Base-by-base conservation (phyloP, 1,284 basidiomycete genomes). In the Microbotryomycetes sp. region DNA sequence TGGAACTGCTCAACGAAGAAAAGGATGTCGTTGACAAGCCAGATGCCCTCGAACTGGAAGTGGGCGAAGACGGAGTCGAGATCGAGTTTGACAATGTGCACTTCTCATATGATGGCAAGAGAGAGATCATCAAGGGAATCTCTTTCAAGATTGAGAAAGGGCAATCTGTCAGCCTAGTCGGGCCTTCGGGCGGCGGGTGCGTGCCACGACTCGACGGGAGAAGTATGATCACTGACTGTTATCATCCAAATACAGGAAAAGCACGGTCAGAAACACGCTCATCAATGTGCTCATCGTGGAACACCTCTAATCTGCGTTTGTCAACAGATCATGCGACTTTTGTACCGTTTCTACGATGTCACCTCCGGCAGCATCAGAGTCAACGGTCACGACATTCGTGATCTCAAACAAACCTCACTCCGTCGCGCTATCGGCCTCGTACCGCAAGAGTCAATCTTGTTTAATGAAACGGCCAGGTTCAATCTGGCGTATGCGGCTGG, bases 331-430 rank as follows among this genome's bases (percentile, higher is more conserved):
- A 76, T 91, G 57, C 85, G 89, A 18, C 79, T 91, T 51, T 79
- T 96, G 16, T 94, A 89, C 74, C 82, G 91, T 50, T 91, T 96
- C 78, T 93, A 94, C 74, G 91, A 94, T 71, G 80, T 91, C 23
- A 79, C 81, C 30, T 81, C 82, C 57, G 87, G 87, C 31, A 80
- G 85, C 65, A 70, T 69, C 70, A 69, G 35, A 59, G 66, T 59
- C 64, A 89, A 94, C 71, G 89, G 88, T 1, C 81, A 87, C 71
- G 88, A 94, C 70, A 87, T 96, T 60, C 81, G 86, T 35, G 85
- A 90, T 66, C 82, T 94, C 15, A 91, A 89, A 0, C 89, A 92
- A 73, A 60, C 68, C 41, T 87, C 85, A 60, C 77, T 94, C 49
- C 81, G 90, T 48, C 82, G 83, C 66, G 82, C 87, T 1, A 88